Percentiles rank a stretch among this genome's conserved stretches.
Conservation (phyloP, 2,329 filamentous ascomycete genomes). For the Tolypocladium ovalisporum region DNA sequence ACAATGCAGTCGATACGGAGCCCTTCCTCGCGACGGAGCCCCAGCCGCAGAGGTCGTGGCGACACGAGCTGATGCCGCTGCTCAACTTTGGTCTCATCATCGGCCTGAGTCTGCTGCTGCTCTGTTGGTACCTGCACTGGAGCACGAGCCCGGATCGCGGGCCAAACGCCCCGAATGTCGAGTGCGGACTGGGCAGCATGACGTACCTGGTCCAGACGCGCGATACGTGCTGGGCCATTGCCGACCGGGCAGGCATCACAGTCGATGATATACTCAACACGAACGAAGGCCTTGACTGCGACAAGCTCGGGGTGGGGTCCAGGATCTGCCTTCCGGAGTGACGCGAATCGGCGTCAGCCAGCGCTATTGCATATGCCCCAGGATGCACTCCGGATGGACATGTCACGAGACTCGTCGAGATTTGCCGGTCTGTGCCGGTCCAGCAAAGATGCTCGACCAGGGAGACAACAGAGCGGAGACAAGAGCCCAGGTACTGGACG, state of each 20-base stretch:
- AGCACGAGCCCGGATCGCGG: slow-evolving; percentile 11
- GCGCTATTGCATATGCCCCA: background rate
- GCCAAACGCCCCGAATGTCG: background rate
- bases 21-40: slow-evolving; percentile 17
- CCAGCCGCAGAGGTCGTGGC: slow-evolving; percentile 30
- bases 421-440: too few species aligned
- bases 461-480: too few species aligned
- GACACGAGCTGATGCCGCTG: slow-evolving; percentile 41
- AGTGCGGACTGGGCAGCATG: slow-evolving; percentile 17
- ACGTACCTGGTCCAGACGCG: slow-evolving; percentile 30
- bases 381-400: background rate
- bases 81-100: slow-evolving; percentile 48
- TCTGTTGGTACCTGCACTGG: slow-evolving; percentile 36
- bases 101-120: slow-evolving; percentile 35
- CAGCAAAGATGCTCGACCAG: too few species aligned
- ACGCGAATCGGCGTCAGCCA: background rate
- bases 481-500: too few species aligned
- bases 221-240: slow-evolving; percentile 44
- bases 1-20: slow-evolving; percentile 15
- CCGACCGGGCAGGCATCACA: slow-evolving; percentile 26
- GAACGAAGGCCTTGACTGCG: slow-evolving; percentile 37
- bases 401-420: too few species aligned
- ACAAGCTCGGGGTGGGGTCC: slow-evolving; percentile 28
- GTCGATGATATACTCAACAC: slow-evolving; percentile 33
- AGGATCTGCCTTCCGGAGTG: slow-evolving; percentile 31